Conservation (phyloP, 1,284 basidiomycete genomes). For the Pseudozyma pruni region DNA sequence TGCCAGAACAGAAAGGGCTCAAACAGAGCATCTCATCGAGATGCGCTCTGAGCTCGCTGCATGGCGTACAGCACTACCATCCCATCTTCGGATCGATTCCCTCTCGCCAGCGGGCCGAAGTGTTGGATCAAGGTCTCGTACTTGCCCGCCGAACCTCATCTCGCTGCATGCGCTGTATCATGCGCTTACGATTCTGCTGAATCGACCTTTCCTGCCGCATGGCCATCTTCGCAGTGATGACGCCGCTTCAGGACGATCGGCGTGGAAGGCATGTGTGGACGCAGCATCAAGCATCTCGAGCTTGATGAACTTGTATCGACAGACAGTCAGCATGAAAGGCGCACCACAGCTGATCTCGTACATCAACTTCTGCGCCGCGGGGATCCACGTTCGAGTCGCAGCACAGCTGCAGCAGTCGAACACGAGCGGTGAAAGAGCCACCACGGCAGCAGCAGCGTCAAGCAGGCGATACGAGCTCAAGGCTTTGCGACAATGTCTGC, state of each 20-base stretch:
- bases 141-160: constrained; percentile 60
- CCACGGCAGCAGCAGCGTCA: constrained; percentile 8
- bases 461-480: constrained; percentile 24
- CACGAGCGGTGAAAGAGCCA: neutral
- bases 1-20: constrained; percentile 9
- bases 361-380: constrained; percentile 63
- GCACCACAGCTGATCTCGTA: constrained; percentile 66
- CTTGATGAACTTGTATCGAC: constrained; percentile 49
- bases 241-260: constrained; percentile 28
- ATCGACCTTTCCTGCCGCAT: constrained; percentile 63
- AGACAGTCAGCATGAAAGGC: constrained; percentile 60
- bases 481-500: constrained; percentile 17
- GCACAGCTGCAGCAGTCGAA: constrained; percentile 44
- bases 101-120: constrained; percentile 34
- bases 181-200: constrained; percentile 61
- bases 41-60: constrained; percentile 46
- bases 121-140: constrained; percentile 9
- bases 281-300: constrained; percentile 59
- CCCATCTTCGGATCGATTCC: constrained; percentile 34
- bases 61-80: constrained; percentile 29
- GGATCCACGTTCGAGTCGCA: constrained; percentile 63
- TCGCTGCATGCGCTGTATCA: constrained; percentile 63
- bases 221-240: constrained; percentile 35
- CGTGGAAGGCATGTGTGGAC: constrained; percentile 59
- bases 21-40: constrained; percentile 49